phyloP scores from a whole-genome alignment of 2,329 filamentous ascomycete genomes.

The Xylaria sp. region DNA sequence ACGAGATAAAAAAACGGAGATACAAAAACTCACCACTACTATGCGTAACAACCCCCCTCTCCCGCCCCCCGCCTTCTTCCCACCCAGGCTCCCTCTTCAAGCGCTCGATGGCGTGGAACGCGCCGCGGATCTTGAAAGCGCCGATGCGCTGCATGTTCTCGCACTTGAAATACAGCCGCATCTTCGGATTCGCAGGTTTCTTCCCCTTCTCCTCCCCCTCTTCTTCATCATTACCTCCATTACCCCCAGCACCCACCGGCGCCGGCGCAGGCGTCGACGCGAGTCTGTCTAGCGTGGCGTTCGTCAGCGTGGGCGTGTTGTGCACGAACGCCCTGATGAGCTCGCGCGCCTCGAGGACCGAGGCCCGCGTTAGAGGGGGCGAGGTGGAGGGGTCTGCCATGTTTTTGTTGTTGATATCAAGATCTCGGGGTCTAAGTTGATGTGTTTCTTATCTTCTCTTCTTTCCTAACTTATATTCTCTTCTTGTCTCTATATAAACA shows the following conservation, averaged over 20 bases:
- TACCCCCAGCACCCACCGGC: too few relatives aligned
- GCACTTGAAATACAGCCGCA: slow-evolving; percentile 92
- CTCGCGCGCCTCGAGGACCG: slow-evolving; percentile 76
- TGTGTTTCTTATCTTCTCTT: slow-evolving; percentile 1
- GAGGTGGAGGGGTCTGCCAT: slow-evolving; percentile 67
- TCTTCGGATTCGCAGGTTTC: slow-evolving; percentile 69
- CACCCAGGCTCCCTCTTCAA: slow-evolving; percentile 72
- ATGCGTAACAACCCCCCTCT: slow-evolving; percentile 86
- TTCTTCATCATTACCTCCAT: too few relatives aligned
- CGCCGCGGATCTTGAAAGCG: slow-evolving; percentile 91
- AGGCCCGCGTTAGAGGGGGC: slow-evolving; percentile 76
- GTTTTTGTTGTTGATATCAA: not conserved
- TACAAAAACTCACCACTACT: slow-evolving; percentile 73
- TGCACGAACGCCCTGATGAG: slow-evolving; percentile 83
- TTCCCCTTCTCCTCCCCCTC: slow-evolving; percentile 60
- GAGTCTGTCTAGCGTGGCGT: slow-evolving; percentile 76
- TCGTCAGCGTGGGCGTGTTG: slow-evolving; percentile 84
- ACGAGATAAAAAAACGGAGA: not conserved
- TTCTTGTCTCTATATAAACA: not conserved
- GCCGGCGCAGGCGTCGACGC: slow-evolving; percentile 74
- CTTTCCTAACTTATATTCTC: not conserved
- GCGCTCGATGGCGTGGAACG: slow-evolving; percentile 84
- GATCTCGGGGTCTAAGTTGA: not conserved
- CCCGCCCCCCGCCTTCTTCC: slow-evolving; percentile 67
- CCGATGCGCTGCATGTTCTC: slow-evolving; percentile 92